phyloP scores from a whole-genome alignment of 106 monocot genomes.

The Narthecium ossifragum region DNA sequence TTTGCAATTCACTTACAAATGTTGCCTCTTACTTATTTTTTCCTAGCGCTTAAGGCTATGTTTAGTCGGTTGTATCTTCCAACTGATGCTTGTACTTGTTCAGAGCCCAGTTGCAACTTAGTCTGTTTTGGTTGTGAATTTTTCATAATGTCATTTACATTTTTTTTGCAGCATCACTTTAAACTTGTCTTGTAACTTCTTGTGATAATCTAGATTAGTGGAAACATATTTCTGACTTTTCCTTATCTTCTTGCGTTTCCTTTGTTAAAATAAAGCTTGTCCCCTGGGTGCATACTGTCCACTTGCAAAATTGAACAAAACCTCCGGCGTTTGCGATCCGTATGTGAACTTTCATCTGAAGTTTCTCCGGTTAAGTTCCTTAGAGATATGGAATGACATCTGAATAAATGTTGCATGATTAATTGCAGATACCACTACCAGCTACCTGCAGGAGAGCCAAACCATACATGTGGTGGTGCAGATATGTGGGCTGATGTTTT shows the following conservation, averaged over 20 bases:
- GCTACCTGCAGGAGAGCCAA: constrained; percentile 64
- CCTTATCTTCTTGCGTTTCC: constrained; percentile 3
- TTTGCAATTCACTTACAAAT: not conserved
- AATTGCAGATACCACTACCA: constrained; percentile 79
- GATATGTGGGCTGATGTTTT: constrained; percentile 73
- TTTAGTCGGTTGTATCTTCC: no score
- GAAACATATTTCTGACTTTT: constrained; percentile 3
- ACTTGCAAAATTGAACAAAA: constrained; percentile 48
- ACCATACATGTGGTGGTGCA: constrained; percentile 83
- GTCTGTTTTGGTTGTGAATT: no score
- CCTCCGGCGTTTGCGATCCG: constrained; percentile 86
- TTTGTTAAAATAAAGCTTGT: constrained; percentile 54
- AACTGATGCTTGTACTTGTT: no score
- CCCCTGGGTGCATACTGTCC: constrained; percentile 93
- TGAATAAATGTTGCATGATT: not conserved
- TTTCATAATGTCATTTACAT: no score
- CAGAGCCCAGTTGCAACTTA: no score
- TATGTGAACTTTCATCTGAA: constrained; percentile 28
- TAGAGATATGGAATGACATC: not conserved
- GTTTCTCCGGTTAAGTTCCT: not conserved
- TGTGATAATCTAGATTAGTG: no score
- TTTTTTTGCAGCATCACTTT: no score
- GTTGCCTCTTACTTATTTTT: no score
- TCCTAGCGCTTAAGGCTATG: no score
- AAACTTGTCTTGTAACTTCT: no score